phyloP scores from a whole-genome alignment of 1,284 basidiomycete genomes.

The Pholiota adiposa region DNA sequence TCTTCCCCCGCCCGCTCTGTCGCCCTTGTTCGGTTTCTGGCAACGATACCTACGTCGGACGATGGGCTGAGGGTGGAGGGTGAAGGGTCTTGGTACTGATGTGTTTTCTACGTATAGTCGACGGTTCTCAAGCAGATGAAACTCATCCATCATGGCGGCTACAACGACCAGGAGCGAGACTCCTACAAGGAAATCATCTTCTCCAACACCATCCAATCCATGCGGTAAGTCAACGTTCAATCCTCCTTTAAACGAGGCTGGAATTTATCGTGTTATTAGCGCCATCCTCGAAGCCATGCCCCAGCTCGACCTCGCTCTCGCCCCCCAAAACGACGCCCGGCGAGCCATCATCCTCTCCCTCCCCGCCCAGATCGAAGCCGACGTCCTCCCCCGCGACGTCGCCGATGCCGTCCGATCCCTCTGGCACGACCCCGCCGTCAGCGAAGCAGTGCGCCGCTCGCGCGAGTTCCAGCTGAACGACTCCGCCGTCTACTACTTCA shows the following conservation, averaged over 20 bases:
- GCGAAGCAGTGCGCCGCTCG: constrained; percentile 82
- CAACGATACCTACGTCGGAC: too few relatives aligned
- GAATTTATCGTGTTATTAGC: too few relatives aligned
- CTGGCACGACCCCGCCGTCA: constrained; percentile 89
- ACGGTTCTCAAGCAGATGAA: constrained; percentile 98
- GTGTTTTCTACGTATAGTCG: constrained; percentile 54
- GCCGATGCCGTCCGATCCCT: constrained; percentile 83
- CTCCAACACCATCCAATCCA: constrained; percentile 95
- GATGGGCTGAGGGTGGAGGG: too few relatives aligned
- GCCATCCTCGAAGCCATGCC: constrained; percentile 94
- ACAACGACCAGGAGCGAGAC: constrained; percentile 90
- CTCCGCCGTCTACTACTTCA: constrained; percentile 95
- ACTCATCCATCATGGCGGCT: constrained; percentile 91
- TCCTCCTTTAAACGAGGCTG: too few relatives aligned
- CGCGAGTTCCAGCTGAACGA: constrained; percentile 98
- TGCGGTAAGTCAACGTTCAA: constrained; percentile 62
- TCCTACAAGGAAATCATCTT: constrained; percentile 98
- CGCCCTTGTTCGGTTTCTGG: background rate
- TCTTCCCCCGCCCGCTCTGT: constrained; percentile 4
- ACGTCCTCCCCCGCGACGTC: constrained; percentile 79
- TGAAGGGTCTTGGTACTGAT: constrained; percentile 1
- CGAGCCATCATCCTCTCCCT: constrained; percentile 80
- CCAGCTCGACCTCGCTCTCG: constrained; percentile 51
- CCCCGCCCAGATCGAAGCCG: constrained; percentile 86
- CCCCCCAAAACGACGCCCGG: constrained; percentile 70